Conservation (phyloP, 306 rosid species). For the Carpinus viminea region DNA sequence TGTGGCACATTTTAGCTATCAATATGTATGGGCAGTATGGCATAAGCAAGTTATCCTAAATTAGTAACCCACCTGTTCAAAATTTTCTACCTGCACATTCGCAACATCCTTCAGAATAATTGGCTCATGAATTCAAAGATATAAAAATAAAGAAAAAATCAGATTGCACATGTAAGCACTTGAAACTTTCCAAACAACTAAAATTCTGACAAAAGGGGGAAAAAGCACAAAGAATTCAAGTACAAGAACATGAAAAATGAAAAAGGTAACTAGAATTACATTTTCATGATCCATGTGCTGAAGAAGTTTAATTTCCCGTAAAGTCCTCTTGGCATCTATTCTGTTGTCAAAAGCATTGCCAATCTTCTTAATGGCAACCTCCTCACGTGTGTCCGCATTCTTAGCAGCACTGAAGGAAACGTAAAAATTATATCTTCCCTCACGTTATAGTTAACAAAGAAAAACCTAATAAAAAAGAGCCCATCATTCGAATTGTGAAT, state of each 20-base stretch:
- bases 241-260: slow-evolving; percentile 17
- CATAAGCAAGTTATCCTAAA: neutral
- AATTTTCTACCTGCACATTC: neutral
- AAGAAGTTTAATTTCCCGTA: slow-evolving; percentile 94
- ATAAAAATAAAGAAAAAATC: neutral
- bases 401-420: slow-evolving; percentile 79
- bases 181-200: slow-evolving; percentile 1
- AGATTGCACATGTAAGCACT: slow-evolving; percentile 4
- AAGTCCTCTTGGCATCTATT: slow-evolving; percentile 90
- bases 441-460: slow-evolving; percentile 31
- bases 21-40: neutral
- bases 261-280: slow-evolving; percentile 48
- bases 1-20: neutral
- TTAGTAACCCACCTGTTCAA: neutral
- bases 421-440: slow-evolving; percentile 29
- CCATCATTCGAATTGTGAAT: slow-evolving; percentile 2
- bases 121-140: neutral
- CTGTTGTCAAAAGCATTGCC: slow-evolving; percentile 98
- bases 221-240: neutral
- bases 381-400: slow-evolving; percentile 78
- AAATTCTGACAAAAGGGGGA: neutral
- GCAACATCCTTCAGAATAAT: neutral
- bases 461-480: slow-evolving; percentile 6
- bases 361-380: slow-evolving; percentile 97
- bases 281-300: slow-evolving; percentile 92